Evolutionary conservation across 257 asterid species (phyloP), one percentile per base, ranked within the genome.

Genomic region (Sherardia arvensis): DNA sequence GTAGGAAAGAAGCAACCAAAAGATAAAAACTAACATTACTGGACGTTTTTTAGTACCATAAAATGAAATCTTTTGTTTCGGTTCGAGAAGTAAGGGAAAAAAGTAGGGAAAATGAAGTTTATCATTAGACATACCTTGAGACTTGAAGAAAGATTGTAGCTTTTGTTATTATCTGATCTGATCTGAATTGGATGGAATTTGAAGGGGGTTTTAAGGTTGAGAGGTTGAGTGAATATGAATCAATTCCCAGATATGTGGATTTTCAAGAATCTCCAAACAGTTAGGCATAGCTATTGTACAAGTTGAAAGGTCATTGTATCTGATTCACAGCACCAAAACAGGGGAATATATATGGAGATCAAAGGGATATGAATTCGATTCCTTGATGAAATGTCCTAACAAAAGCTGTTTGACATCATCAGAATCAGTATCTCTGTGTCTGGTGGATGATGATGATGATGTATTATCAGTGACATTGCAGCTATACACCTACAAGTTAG

Each of bases 341-440:
- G 20, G 20, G 23, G 61, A 27, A 56, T 56, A 55, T 55, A 26
- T 55, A 55, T 55, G 60, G 60, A 54, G 60, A 38, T 10, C n/a
- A n/a, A n/a, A 21, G 40, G 65, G 48, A 54, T 54, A 17, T 56
- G 74, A 70, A 70, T 70, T 28, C 47, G 74, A 70, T 70, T 53
- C 74, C 64, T 27, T 7, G 25, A 32, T 17, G 18, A 28, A 15
- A 30, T 54, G 29, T 22, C 11, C 4, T 12, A 1, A 25, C n/a
- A 57, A 57, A 57, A 21, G 25, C 5, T 10, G 29, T 25, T 57
- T 57, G n/a, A 48, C 62, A 55, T 54, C 38, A 43, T 58, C 53
- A 63, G 64, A 48, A 70, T 61, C 67, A 54, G 12, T 3, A 34
- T 40, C 14, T 40, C 48, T 29, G 14, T 26, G 43, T 57, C 33